phyloP scores from a whole-genome alignment of 495 filamentous ascomycete genomes.

The Xylaria longipes region DNA sequence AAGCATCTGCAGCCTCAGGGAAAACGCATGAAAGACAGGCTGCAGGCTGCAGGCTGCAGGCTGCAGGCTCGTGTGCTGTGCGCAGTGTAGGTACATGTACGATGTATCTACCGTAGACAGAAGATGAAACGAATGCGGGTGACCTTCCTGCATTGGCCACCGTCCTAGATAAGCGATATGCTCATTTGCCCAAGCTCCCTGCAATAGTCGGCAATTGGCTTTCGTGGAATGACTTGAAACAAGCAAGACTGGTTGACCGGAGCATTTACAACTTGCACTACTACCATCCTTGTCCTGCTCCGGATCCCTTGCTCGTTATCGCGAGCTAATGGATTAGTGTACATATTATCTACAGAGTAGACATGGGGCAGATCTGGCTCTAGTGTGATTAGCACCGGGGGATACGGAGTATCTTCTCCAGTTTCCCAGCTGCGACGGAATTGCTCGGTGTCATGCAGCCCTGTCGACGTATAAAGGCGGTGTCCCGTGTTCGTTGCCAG shows the following conservation, averaged over 20 bases:
- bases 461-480: slow-evolving; percentile 4
- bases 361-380: not conserved
- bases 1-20: not conserved
- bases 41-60: slow-evolving; percentile 1
- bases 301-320: slow-evolving; percentile 14
- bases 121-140: slow-evolving; percentile 14
- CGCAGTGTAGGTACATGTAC: not conserved
- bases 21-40: slow-evolving; percentile 10
- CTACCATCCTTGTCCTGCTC: not conserved
- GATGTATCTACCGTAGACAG: not conserved
- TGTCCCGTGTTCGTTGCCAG: not conserved
- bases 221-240: slow-evolving; percentile 18
- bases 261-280: not conserved
- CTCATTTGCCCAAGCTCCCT: not conserved
- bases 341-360: not conserved
- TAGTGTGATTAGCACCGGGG: not conserved
- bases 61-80: slow-evolving; percentile 8
- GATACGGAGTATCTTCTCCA: not conserved
- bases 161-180: slow-evolving; percentile 17
- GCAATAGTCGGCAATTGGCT: slow-evolving; percentile 18
- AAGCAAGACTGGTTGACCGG: slow-evolving; percentile 10
- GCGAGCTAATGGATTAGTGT: not conserved
- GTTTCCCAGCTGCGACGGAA: not conserved
- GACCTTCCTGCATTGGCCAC: slow-evolving; percentile 7
- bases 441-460: slow-evolving; percentile 13